phyloP scores from a whole-genome alignment of 2,329 filamentous ascomycete species.

The Hypoxylon sp. region DNA sequence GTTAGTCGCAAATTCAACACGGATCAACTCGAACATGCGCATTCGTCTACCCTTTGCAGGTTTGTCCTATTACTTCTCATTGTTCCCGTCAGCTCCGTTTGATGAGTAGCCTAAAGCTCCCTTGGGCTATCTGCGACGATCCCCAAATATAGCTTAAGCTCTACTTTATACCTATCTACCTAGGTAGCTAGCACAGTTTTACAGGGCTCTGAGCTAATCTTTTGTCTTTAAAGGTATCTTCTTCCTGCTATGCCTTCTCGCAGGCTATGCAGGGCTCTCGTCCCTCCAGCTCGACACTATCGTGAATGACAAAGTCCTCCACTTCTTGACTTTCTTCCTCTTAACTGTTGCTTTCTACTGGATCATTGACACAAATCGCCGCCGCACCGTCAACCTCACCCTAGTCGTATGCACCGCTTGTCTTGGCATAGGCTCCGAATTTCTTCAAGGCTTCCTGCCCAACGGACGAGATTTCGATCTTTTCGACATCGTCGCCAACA shows the following conservation, averaged over 20 bases:
- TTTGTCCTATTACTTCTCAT: conserved; percentile 61
- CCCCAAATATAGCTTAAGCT: conserved; percentile 9
- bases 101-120: conserved; percentile 7
- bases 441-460: conserved; percentile 80
- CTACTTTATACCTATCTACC: not conserved
- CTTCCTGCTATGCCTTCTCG: conserved; percentile 76
- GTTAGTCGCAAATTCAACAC: conserved; percentile 22
- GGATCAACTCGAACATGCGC: conserved; percentile 69
- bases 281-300: conserved; percentile 66
- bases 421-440: conserved; percentile 80
- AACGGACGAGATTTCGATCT: conserved; percentile 80
- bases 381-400: conserved; percentile 86
- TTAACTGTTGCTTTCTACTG: conserved; percentile 94
- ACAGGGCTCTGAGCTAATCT: conserved; percentile 28
- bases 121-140: conserved; percentile 10
- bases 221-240: conserved; percentile 70
- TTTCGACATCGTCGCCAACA: conserved; percentile 89
- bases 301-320: conserved; percentile 91
- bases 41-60: conserved; percentile 91
- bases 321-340: conserved; percentile 89
- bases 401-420: conserved; percentile 80
- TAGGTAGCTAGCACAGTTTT: not conserved
- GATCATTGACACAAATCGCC: conserved; percentile 91
- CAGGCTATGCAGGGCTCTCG: conserved; percentile 85
- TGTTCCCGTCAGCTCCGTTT: conserved; percentile 5